Evolutionary conservation across 192 early-diverging fungal genomes (phyloP).

Genomic region (Coemansia sp.): DNA sequence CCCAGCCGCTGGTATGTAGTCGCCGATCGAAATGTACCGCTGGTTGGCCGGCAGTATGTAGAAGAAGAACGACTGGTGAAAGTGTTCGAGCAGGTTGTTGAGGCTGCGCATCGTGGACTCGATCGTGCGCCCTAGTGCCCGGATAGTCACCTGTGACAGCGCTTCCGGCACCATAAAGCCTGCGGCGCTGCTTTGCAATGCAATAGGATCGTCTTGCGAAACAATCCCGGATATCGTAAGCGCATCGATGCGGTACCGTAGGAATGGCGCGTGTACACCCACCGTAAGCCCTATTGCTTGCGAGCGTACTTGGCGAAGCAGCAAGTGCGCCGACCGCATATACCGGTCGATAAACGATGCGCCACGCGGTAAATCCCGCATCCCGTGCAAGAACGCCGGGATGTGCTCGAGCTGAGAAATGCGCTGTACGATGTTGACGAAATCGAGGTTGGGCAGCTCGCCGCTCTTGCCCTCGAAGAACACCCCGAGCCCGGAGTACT

Average conservation of each 20-base stretch:
- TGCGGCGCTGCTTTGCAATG: conserved; percentile 2
- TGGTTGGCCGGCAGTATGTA: conserved; percentile 83
- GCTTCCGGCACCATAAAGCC: conserved; percentile 3
- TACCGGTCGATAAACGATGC: conserved; percentile 18
- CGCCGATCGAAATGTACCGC: conserved; percentile 82
- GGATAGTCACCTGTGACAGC: conserved; percentile 6
- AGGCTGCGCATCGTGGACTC: conserved; percentile 83
- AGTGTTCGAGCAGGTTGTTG: conserved; percentile 89
- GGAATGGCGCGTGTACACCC: conserved; percentile 44
- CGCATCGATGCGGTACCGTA: conserved; percentile 76
- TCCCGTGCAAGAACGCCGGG: conserved; percentile 50
- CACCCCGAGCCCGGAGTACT: conserved; percentile 63
- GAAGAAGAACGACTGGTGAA: conserved; percentile 97
- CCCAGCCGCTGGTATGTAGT: conserved; percentile 84
- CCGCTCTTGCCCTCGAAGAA: conserved; percentile 88
- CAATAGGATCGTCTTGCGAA: conserved; percentile 27
- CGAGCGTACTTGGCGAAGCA: conserved; percentile 39
- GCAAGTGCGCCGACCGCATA: conserved; percentile 19
- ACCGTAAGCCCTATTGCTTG: conserved; percentile 46
- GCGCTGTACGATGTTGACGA: conserved; percentile 73
- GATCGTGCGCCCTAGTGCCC: conserved; percentile 56
- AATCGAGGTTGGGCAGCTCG: conserved; percentile 88
- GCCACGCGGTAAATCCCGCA: conserved; percentile 19
- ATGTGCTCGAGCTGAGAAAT: conserved; percentile 56
- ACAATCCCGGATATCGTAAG: conserved; percentile 59